Conservation (phyloP, 1,284 basidiomycete species). For the Moesziomyces sp. region DNA sequence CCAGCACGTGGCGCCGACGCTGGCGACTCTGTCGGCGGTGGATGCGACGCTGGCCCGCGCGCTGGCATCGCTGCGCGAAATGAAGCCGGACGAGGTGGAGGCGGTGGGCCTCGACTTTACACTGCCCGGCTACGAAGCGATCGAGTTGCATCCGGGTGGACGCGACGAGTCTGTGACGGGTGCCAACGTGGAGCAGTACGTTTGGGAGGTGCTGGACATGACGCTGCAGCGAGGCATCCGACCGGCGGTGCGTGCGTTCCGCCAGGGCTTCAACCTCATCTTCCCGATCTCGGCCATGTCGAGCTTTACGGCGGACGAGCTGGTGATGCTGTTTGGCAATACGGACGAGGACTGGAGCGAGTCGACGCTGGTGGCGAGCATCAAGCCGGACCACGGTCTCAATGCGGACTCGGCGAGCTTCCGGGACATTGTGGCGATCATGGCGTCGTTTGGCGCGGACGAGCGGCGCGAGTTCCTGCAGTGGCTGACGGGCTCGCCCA, state of each 20-base stretch:
- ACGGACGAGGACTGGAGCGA: slow-evolving; percentile 76
- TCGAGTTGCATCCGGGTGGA: slow-evolving; percentile 87
- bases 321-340: slow-evolving; percentile 93
- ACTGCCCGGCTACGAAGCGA: slow-evolving; percentile 86
- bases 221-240: slow-evolving; percentile 64
- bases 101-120: slow-evolving; percentile 95
- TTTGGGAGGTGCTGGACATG: slow-evolving; percentile 72
- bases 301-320: slow-evolving; percentile 91
- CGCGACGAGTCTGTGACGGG: slow-evolving; percentile 81
- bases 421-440: slow-evolving; percentile 84
- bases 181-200: slow-evolving; percentile 88
- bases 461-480: slow-evolving; percentile 89
- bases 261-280: slow-evolving; percentile 74
- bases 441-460: slow-evolving; percentile 80
- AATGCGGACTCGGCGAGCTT: slow-evolving; percentile 92
- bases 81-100: slow-evolving; percentile 76
- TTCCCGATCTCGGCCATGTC: slow-evolving; percentile 90
- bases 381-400: slow-evolving; percentile 99
- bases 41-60: slow-evolving; percentile 87
- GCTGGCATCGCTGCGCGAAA: slow-evolving; percentile 77
- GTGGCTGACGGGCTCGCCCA: slow-evolving; percentile 90
- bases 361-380: slow-evolving; percentile 82
- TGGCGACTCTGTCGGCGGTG: slow-evolving; percentile 79
- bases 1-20: slow-evolving; percentile 82
- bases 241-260: slow-evolving; percentile 66